A percentile compares a stretch with the other conserved stretches of the same genome.
These are phyloP conservation scores for Alternaria infectoria DNA, from an alignment of 2,329 filamentous ascomycete species.

Conservation along the genomic window DNA sequence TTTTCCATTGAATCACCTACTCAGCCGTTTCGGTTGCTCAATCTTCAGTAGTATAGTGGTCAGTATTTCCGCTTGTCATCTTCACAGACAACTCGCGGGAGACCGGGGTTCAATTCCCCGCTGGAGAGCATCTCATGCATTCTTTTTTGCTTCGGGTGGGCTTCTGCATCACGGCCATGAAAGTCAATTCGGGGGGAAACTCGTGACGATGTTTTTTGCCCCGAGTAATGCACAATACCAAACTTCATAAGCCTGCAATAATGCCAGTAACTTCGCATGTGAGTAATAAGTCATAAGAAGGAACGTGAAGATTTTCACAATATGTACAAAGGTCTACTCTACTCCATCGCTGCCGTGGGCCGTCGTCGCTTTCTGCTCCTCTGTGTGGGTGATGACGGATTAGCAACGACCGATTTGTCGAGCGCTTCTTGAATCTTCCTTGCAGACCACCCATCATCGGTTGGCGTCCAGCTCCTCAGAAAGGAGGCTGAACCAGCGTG, in stretches of 20 bases:
- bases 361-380: not conserved
- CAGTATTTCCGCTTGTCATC: constrained; percentile 2
- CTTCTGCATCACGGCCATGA: not conserved
- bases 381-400: not conserved
- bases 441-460: not conserved
- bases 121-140: not conserved
- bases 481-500: not conserved
- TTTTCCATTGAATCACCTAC: not conserved
- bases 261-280: not conserved
- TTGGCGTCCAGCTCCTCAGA: not conserved
- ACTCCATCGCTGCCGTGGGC: not conserved
- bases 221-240: not conserved
- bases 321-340: not conserved
- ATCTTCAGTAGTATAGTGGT: constrained; percentile 4
- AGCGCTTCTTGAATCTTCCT: not conserved
- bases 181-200: not conserved
- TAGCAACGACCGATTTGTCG: not conserved
- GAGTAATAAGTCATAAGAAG: not conserved
- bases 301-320: not conserved
- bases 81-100: not conserved
- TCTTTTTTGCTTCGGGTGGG: not conserved
- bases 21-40: not conserved
- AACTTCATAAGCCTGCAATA: not conserved
- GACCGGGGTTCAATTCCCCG: not conserved
- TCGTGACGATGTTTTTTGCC: not conserved